A percentile compares a stretch with the other conserved stretches of the same genome.
phyloP scores from a whole-genome alignment of 306 rosid species.

The Prunus dulcis region DNA sequence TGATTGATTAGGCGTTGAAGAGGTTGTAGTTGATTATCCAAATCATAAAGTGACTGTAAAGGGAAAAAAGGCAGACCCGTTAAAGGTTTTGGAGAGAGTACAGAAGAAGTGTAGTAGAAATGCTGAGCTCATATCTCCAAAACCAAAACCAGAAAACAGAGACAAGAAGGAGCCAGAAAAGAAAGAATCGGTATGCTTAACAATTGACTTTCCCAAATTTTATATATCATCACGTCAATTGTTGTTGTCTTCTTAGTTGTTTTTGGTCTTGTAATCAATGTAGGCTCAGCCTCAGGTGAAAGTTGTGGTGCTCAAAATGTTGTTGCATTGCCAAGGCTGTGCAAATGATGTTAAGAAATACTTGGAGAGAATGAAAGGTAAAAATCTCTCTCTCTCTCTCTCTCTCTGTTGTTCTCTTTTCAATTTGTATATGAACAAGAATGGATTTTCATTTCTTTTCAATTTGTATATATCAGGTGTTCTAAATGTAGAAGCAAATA shows the following conservation, averaged over 20 bases:
- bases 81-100: conserved; percentile 48
- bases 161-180: conserved; percentile 23
- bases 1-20: conserved; percentile 51
- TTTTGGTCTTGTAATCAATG: neutral
- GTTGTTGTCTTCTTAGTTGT: neutral
- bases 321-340: conserved; percentile 75
- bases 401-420: neutral
- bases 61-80: conserved; percentile 56
- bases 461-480: conserved; percentile 38
- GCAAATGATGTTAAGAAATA: conserved; percentile 44
- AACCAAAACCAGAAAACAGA: conserved; percentile 10
- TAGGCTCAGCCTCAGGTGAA: conserved; percentile 33
- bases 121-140: conserved; percentile 60
- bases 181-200: conserved; percentile 28
- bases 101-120: conserved; percentile 59
- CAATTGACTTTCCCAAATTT: too few species aligned
- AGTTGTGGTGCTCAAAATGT: conserved; percentile 53
- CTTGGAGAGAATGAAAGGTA: conserved; percentile 60
- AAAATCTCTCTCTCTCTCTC: too few species aligned
- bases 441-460: neutral
- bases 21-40: conserved; percentile 46
- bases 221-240: neutral
- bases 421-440: too few species aligned
- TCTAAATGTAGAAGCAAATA: conserved; percentile 43
- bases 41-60: conserved; percentile 45